Base-by-base conservation (phyloP, 2,329 filamentous ascomycete genomes). In the Chrysosporium queenslandicum region DNA sequence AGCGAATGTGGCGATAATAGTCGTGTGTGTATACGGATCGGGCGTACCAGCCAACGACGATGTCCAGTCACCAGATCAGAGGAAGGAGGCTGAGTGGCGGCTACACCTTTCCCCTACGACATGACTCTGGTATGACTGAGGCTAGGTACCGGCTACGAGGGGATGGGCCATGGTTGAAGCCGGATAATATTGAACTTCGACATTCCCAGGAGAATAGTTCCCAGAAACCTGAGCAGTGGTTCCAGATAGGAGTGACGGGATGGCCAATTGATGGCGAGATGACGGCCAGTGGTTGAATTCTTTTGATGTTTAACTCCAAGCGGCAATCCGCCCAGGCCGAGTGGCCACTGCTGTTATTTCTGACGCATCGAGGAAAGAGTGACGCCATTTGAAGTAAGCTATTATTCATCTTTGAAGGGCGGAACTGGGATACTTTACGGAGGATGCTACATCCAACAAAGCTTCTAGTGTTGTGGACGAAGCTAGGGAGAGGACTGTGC, bases 221-320 rank as follows among this genome's bases (percentile, higher is more conserved):
- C 45, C 45, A 48, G n/a, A 23, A 48, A 37, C n/a, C 36, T 40
- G 46, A 29, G 21, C 21, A 9, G 4, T 41, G 46, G 46, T 41
- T 40, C 36, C 21, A 30, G 36, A 40, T 21, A 30, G 12, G 18
- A 36, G 11, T 4, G 14, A 5, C 23, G 11, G 20, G 21, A 14
- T n/a, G 9, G 36, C 11, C 39, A 18, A 41, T 30, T 30, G 14
- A 30, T 12, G 14, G 9, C 41, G n/a, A n/a, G n/a, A n/a, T n/a
- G n/a, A n/a, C n/a, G n/a, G n/a, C n/a, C n/a, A n/a, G n/a, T n/a
- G n/a, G n/a, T n/a, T n/a, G n/a, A n/a, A n/a, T n/a, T n/a, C n/a
- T n/a, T n/a, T n/a, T n/a, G n/a, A n/a, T n/a, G n/a, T n/a, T n/a
- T n/a, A n/a, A n/a, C n/a, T n/a, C n/a, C n/a, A n/a, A n/a, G n/a